Conservation (phyloP, 2,329 filamentous ascomycete species). For the Scytalidium lignicola region DNA sequence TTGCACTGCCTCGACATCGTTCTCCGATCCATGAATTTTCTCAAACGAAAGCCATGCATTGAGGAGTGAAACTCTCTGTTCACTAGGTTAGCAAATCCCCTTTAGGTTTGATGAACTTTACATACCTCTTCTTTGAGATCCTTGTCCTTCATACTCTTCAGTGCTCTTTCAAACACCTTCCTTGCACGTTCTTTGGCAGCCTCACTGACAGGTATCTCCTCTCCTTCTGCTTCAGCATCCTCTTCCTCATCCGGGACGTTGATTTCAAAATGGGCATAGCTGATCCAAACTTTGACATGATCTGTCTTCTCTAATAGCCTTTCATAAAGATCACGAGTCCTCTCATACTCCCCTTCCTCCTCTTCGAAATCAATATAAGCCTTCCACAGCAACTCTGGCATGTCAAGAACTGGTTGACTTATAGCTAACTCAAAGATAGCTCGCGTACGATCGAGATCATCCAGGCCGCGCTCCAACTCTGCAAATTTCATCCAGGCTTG, state of each 20-base stretch:
- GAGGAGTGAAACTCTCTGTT: slow-evolving; percentile 74
- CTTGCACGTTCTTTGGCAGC: slow-evolving; percentile 79
- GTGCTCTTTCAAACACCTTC: slow-evolving; percentile 76
- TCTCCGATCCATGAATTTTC: slow-evolving; percentile 69
- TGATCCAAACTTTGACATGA: slow-evolving; percentile 99
- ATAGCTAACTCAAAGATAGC: slow-evolving; percentile 92
- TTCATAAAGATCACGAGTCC: slow-evolving; percentile 79
- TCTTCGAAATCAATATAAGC: slow-evolving; percentile 98
- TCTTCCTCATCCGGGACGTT: slow-evolving; percentile 74
- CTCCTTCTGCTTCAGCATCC: slow-evolving; percentile 50
- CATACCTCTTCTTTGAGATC: slow-evolving; percentile 80
- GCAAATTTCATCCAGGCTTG: slow-evolving; percentile 97
- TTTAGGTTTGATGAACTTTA: slow-evolving; percentile 3
- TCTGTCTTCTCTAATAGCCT: slow-evolving; percentile 89
- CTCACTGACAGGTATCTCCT: slow-evolving; percentile 66
- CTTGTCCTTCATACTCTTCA: slow-evolving; percentile 82
- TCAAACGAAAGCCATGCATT: slow-evolving; percentile 93
- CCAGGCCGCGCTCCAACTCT: slow-evolving; percentile 83
- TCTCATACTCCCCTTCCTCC: slow-evolving; percentile 85
- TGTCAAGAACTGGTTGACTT: slow-evolving; percentile 77
- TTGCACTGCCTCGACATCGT: slow-evolving; percentile 77
- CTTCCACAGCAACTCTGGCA: slow-evolving; percentile 98
- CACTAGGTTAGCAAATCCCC: slow-evolving; percentile 26
- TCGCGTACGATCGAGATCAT: slow-evolving; percentile 81
- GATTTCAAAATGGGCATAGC: slow-evolving; percentile 97